phyloP scores from a whole-genome alignment of 1,284 basidiomycete species.

The Boletus austroedulis region DNA sequence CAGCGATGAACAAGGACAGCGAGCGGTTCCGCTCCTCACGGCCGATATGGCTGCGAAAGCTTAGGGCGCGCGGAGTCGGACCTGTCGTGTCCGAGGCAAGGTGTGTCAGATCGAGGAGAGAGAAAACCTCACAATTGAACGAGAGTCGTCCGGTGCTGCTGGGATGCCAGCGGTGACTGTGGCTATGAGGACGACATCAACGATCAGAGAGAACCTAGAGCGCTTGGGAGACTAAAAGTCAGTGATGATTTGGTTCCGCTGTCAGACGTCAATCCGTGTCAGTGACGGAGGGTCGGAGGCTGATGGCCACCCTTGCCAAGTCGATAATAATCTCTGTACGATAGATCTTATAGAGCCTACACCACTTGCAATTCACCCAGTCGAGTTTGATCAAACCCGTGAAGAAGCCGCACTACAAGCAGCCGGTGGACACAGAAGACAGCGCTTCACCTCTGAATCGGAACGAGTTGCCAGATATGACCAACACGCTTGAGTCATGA shows the following conservation, averaged over 20 bases:
- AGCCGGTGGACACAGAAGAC: constrained; percentile 22
- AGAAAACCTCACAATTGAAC: constrained; percentile 27
- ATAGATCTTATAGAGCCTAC: no score
- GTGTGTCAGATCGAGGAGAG: constrained; percentile 12
- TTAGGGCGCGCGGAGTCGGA: constrained; percentile 7
- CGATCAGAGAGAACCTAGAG: constrained; percentile 16
- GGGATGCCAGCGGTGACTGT: constrained; percentile 11
- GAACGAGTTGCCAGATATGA: constrained; percentile 24
- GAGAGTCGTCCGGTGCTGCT: constrained; percentile 4
- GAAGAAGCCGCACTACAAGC: constrained; percentile 35
- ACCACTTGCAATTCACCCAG: no score
- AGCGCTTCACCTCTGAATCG: constrained; percentile 14
- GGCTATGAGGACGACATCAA: constrained; percentile 25
- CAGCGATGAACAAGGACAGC: constrained; percentile 28
- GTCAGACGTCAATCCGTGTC: constrained; percentile 25
- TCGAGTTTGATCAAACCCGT: constrained; percentile 13
- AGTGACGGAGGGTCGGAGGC: constrained; percentile 13
- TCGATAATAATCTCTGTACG: no score
- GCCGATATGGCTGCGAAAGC: constrained; percentile 19
- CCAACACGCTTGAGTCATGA: constrained; percentile 16
- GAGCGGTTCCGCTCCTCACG: constrained; percentile 30
- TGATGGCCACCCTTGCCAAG: constrained; percentile 20
- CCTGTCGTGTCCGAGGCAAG: constrained; percentile 4
- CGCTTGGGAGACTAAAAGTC: constrained; percentile 7
- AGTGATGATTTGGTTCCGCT: constrained; percentile 30